Evolutionary conservation across 192 early-diverging fungal genomes (phyloP), one percentile per base, ranked within the genome.

Genomic region (Gryganskiella cystojenkinii): DNA sequence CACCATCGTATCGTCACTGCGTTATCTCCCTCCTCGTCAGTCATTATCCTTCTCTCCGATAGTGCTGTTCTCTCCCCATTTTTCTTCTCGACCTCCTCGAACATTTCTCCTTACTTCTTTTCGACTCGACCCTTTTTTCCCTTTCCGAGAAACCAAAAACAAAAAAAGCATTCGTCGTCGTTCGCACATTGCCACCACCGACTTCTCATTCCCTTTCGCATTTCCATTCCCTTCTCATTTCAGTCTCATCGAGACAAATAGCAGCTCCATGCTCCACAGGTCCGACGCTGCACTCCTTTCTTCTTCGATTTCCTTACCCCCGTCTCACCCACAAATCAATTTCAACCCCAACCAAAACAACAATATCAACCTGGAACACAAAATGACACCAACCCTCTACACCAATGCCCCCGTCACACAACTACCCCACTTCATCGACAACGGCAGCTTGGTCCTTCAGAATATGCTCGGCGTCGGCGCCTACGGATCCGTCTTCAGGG

Each of bases 401-500:
- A 14, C 51, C 61, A 35, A 37, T 43, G 37, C 55, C 1, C 56
- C 59, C 9, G 33, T 47, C 46, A 37, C 61, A 33, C 65, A 64
- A n/a, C 35, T 63, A 30, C 74, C 74, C 13, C n/a, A 20, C 28
- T 15, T 35, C 33, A 78, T 78, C 44, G 74, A 85, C 24, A 66
- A 78, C 63, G 71, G 65, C n/a, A 33, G 52, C 17, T 55, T 86
- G 3, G 76, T 85, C 17, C 71, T 87, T 3, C 56, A 80, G 22
- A 65, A 82, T 22, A 79, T 91, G 40, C 81, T 95, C 20, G 93
- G 93, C 49, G 79, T 86, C 47, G 93, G 93, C 42, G 90, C 91
- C 14, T 93, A 93, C 56, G 93, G 92, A 8, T 86, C 90, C 0
- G 93, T 95, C 46, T 93, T 92, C 62, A 75, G 88, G 47, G 93